Evolutionary conservation across 140 eudicot genomes (phyloP).

Genomic region (Oenanthe javanica): DNA sequence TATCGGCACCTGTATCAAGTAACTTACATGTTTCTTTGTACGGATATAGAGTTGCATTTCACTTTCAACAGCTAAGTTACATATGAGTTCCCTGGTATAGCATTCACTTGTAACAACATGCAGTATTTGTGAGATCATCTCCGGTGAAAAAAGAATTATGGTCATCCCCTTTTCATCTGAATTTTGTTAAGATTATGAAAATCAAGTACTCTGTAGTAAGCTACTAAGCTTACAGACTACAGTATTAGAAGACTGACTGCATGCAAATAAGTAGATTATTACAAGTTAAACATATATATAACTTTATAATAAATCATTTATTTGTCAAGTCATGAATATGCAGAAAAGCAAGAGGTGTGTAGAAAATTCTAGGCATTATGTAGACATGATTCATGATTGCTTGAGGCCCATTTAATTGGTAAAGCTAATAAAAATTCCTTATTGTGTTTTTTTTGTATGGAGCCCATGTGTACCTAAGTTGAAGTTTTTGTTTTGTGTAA

Average conservation of each 20-base stretch:
- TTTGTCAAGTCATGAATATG: no score
- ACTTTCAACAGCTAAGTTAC: slow-evolving; percentile 75
- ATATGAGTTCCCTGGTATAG: slow-evolving; percentile 63
- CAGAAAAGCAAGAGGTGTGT: neutral
- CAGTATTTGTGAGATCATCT: neutral
- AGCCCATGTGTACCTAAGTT: neutral
- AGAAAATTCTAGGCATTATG: neutral
- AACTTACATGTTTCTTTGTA: slow-evolving; percentile 60
- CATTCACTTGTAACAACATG: no score
- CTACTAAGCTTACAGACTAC: no score
- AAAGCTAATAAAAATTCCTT: neutral
- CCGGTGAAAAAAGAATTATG: no score
- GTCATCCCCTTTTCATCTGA: no score
- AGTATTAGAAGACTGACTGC: neutral
- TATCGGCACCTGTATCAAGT: slow-evolving; percentile 37
- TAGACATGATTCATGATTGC: neutral
- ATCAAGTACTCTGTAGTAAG: neutral
- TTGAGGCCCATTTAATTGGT: neutral
- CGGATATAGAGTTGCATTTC: slow-evolving; percentile 72
- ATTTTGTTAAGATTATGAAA: neutral
- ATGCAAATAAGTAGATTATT: neutral
- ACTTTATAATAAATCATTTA: no score
- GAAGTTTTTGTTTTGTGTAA: neutral
- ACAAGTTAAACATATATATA: neutral
- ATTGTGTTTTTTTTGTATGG: neutral